Conservation (phyloP, 1,284 basidiomycete genomes). For the Malassezia obtusa region DNA sequence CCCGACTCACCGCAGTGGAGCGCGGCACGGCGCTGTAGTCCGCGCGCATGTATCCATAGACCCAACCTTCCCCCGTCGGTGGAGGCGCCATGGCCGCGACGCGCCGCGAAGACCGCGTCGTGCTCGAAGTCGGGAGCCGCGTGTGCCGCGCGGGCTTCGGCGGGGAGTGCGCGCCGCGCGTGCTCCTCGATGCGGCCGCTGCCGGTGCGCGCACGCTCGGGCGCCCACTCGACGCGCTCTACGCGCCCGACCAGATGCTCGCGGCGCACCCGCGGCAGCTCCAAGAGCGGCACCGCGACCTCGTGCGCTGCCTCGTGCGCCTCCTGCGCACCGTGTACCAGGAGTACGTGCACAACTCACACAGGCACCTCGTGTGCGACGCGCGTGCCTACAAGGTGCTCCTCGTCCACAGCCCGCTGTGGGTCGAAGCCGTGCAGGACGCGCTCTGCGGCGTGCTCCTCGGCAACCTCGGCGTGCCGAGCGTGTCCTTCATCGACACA, state of each 20-base stretch:
- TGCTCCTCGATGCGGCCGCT: constrained; percentile 37
- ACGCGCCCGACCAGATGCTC: constrained; percentile 29
- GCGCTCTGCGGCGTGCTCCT: constrained; percentile 76
- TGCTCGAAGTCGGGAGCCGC: constrained; percentile 37
- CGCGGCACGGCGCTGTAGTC: constrained; percentile 19
- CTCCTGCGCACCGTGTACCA: constrained; percentile 30
- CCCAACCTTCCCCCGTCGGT: not conserved
- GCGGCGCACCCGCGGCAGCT: constrained; percentile 18
- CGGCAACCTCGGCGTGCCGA: constrained; percentile 77
- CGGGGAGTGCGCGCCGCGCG: constrained; percentile 37
- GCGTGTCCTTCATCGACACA: constrained; percentile 67
- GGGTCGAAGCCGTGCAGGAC: constrained; percentile 77
- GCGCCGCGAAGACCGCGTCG: constrained; percentile 27
- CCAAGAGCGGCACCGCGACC: constrained; percentile 19
- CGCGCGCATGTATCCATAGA: not conserved
- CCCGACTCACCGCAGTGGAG: constrained; percentile 12
- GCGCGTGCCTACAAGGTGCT: constrained; percentile 88
- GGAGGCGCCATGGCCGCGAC: constrained; percentile 4
- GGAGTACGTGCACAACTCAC: constrained; percentile 70
- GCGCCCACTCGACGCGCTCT: constrained; percentile 22
- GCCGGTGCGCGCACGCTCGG: constrained; percentile 3
- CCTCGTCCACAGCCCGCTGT: constrained; percentile 74
- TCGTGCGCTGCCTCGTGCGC: constrained; percentile 27
- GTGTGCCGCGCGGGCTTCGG: constrained; percentile 38
- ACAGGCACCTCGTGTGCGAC: constrained; percentile 87